These are phyloP conservation scores for Bauhinia variegata DNA, from an alignment of 306 rosid genomes.

Conservation along the genomic window DNA sequence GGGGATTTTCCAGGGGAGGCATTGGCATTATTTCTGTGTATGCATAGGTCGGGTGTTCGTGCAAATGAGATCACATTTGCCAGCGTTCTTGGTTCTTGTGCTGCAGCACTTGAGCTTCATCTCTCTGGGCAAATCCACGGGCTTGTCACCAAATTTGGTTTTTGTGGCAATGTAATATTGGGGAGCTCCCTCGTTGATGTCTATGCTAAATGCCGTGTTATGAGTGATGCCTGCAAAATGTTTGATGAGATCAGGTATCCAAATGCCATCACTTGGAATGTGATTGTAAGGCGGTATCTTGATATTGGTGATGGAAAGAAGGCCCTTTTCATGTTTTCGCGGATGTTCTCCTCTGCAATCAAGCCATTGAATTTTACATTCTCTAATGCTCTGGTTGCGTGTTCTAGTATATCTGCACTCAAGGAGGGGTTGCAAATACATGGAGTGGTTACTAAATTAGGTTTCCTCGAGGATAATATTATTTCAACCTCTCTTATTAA, in stretches of 20 bases:
- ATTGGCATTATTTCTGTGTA: conserved; percentile 37
- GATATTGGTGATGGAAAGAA: conserved; percentile 59
- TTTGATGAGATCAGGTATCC: conserved; percentile 62
- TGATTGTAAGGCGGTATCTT: conserved; percentile 70
- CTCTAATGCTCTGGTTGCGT: conserved; percentile 68
- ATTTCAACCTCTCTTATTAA: conserved; percentile 62
- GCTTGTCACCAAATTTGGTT: conserved; percentile 52
- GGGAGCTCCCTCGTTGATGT: conserved; percentile 76
- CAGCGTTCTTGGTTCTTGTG: conserved; percentile 61
- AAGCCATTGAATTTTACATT: conserved; percentile 63
- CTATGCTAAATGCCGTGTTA: conserved; percentile 61
- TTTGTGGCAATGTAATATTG: conserved; percentile 54
- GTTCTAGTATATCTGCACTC: conserved; percentile 51
- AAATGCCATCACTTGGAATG: conserved; percentile 78
- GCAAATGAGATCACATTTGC: conserved; percentile 60
- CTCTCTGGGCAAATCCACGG: conserved; percentile 63
- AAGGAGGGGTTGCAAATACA: conserved; percentile 70
- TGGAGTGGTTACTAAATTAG: conserved; percentile 56
- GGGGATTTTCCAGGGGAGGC: conserved; percentile 43
- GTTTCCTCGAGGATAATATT: conserved; percentile 53
- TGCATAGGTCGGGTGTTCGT: conserved; percentile 47
- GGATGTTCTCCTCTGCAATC: conserved; percentile 45
- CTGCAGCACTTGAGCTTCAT: conserved; percentile 37
- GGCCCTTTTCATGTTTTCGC: conserved; percentile 56
- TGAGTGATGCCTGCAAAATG: conserved; percentile 57